phyloP scores from a whole-genome alignment of 768 basidiomycete species.

The Grammothele lineata region DNA sequence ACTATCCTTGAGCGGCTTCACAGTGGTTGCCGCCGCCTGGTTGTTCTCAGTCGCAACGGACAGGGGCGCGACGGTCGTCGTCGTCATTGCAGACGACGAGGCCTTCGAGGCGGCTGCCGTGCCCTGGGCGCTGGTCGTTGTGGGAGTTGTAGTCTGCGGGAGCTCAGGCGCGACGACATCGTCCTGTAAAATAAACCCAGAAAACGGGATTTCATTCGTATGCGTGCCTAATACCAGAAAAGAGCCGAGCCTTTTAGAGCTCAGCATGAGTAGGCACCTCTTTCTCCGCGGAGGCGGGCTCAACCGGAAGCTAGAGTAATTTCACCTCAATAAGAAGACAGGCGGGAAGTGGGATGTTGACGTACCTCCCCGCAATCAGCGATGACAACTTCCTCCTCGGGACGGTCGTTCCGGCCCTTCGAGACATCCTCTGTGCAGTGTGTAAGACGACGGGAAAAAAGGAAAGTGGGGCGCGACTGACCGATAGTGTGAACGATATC shows the following conservation, averaged over 20 bases:
- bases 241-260: constrained; percentile 54
- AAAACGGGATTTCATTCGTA: constrained; percentile 25
- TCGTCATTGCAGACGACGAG: background rate
- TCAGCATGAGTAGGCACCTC: constrained; percentile 95
- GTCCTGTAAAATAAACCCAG: constrained; percentile 16
- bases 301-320: constrained; percentile 45
- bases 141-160: background rate
- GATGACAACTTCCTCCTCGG: constrained; percentile 74
- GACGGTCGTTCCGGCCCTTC: constrained; percentile 70
- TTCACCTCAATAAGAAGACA: too few relatives aligned
- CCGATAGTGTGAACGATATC: constrained; percentile 77
- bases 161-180: background rate
- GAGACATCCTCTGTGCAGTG: constrained; percentile 60
- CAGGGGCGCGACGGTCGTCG: background rate
- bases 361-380: constrained; percentile 82
- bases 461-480: constrained; percentile 22
- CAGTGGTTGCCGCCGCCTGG: constrained; percentile 11
- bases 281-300: constrained; percentile 56
- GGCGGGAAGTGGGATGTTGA: too few relatives aligned
- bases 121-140: background rate
- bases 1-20: constrained; percentile 18
- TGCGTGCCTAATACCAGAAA: constrained; percentile 20
- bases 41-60: constrained; percentile 10
- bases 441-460: background rate
- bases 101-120: constrained; percentile 4